Evolutionary conservation across 1,284 basidiomycete species (phyloP).

Genomic region (Sanghuangporus baumii): DNA sequence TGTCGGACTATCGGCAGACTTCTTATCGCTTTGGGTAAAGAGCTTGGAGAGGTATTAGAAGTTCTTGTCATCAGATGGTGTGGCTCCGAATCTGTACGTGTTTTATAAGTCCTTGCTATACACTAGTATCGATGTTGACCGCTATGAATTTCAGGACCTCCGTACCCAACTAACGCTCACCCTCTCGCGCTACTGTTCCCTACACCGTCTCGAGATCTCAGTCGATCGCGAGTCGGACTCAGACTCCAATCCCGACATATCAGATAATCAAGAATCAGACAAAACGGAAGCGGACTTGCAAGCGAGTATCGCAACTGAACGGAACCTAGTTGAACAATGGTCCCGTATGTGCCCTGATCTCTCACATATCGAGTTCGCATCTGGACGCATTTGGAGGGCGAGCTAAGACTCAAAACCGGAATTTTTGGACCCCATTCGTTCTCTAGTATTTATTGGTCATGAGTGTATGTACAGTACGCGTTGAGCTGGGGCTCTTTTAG

Average conservation of each 20-base stretch:
- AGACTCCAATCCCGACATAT: too few relatives aligned
- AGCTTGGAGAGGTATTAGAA: conserved; percentile 11
- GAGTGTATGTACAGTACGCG: background rate
- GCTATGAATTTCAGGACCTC: conserved; percentile 2
- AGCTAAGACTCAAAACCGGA: background rate
- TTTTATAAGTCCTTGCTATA: background rate
- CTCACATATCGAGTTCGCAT: conserved; percentile 11
- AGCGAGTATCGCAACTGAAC: conserved; percentile 8
- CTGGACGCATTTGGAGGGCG: conserved; percentile 15
- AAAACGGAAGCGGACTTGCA: conserved; percentile 2
- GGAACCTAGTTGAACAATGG: conserved; percentile 13
- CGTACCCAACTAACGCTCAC: conserved; percentile 10
- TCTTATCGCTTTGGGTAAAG: conserved; percentile 9
- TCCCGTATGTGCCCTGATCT: conserved; percentile 8
- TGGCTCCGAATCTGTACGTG: conserved; percentile 9
- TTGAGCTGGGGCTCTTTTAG: background rate
- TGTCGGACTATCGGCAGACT: conserved; percentile 11
- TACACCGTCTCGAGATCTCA: conserved; percentile 11
- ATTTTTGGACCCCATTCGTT: background rate
- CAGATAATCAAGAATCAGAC: background rate
- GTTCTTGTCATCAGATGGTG: conserved; percentile 12
- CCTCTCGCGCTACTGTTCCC: conserved; percentile 3
- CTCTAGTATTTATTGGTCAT: background rate
- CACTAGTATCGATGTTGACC: background rate
- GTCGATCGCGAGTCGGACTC: background rate